A percentile compares a stretch with the other conserved stretches of the same genome.
Evolutionary conservation across 2,329 filamentous ascomycete species (phyloP).

Genomic region (Scedosporium dehoogii): DNA sequence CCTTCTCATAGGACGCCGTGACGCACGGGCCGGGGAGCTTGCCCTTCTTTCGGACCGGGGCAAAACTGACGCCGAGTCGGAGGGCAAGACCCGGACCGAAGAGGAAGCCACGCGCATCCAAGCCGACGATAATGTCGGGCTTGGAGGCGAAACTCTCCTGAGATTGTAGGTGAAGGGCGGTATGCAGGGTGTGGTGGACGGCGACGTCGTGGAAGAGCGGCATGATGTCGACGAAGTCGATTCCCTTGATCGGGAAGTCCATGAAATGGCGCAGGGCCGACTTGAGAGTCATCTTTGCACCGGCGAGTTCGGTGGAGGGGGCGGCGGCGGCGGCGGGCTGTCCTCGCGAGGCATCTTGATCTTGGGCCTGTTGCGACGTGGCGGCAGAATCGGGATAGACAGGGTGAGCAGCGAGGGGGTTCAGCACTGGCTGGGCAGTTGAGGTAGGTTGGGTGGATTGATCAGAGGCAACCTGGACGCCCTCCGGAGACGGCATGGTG

Average conservation of each 20-base stretch:
- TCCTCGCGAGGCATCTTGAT: conserved; percentile 51
- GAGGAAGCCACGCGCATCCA: conserved; percentile 90
- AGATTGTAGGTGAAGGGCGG: conserved; percentile 78
- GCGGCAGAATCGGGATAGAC: conserved; percentile 18
- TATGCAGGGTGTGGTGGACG: conserved; percentile 67
- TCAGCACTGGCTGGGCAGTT: conserved; percentile 15
- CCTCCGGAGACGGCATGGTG: conserved; percentile 10
- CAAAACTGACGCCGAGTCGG: conserved; percentile 74
- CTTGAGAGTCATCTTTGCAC: conserved; percentile 62
- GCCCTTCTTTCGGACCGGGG: conserved; percentile 87
- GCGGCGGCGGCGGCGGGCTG: conserved; percentile 52
- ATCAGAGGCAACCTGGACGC: neutral
- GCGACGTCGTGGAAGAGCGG: conserved; percentile 77
- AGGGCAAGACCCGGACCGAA: conserved; percentile 87
- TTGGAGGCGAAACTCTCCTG: conserved; percentile 51
- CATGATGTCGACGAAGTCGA: conserved; percentile 96
- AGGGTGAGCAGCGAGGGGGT: conserved; percentile 22
- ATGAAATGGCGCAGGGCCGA: conserved; percentile 71
- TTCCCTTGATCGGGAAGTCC: conserved; percentile 86
- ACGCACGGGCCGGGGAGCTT: conserved; percentile 87
- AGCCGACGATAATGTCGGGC: conserved; percentile 84
- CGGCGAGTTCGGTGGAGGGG: conserved; percentile 54
- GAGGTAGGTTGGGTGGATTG: conserved; percentile 6
- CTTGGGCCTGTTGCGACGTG: conserved; percentile 9
- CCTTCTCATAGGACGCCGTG: conserved; percentile 83